phyloP scores from a whole-genome alignment of 176 grass and related monocot species.

The Musa troglodytarum region DNA sequence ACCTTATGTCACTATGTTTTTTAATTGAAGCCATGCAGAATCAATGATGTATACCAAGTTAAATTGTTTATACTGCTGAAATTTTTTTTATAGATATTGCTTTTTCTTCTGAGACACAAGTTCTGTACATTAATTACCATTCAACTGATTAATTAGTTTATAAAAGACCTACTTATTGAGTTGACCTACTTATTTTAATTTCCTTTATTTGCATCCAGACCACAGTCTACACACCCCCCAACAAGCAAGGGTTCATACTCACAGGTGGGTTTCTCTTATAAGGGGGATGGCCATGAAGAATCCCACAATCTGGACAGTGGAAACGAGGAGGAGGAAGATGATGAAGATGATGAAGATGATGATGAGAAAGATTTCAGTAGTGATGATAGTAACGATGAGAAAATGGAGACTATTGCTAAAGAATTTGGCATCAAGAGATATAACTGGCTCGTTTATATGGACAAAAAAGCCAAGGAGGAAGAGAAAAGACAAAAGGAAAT shows the following conservation, averaged over 20 bases:
- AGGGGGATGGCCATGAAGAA: constrained; percentile 56
- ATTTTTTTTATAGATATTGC: no score
- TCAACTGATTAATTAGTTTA: no score
- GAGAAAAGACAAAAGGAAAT: constrained; percentile 88
- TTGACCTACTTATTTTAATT: constrained; percentile 6
- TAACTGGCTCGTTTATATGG: constrained; percentile 97
- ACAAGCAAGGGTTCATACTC: constrained; percentile 88
- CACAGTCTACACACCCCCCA: constrained; percentile 58
- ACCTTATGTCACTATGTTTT: no score
- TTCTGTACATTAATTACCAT: no score
- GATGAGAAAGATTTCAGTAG: constrained; percentile 86
- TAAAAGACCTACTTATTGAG: not conserved
- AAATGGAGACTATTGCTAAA: constrained; percentile 90
- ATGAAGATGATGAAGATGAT: constrained; percentile 51
- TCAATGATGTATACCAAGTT: no score
- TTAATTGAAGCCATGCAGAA: no score
- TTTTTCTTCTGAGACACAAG: no score
- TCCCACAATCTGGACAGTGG: constrained; percentile 58
- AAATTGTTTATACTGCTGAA: no score
- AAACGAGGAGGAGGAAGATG: constrained; percentile 82
- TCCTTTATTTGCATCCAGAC: constrained; percentile 33
- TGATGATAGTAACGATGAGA: constrained; percentile 92
- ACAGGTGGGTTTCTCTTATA: constrained; percentile 92
- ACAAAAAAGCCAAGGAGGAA: constrained; percentile 92
- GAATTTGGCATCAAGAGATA: constrained; percentile 97